A percentile compares a stretch with the other conserved stretches of the same genome.
These are phyloP conservation scores for Populus trichocarpa DNA, from an alignment of 441 rosid genomes.

Conservation along the genomic window DNA sequence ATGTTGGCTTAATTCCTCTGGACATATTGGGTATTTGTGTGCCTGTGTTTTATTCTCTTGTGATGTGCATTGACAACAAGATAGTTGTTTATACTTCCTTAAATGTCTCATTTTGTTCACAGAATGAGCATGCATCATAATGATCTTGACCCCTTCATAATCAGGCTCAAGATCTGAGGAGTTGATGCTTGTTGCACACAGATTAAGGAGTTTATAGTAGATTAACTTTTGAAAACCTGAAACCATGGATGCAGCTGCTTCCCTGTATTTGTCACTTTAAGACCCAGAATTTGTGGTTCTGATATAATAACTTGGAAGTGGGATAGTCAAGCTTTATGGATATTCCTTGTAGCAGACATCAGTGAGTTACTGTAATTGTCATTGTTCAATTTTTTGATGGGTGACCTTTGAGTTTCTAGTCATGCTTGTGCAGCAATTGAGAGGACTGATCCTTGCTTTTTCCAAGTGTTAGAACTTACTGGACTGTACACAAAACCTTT, in stretches of 20 bases:
- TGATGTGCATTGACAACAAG: constrained; percentile 1
- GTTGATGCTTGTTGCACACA: neutral
- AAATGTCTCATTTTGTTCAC: neutral
- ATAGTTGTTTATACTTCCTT: neutral
- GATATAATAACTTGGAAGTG: neutral
- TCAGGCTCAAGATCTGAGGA: neutral
- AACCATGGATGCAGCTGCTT: neutral
- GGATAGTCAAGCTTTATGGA: neutral
- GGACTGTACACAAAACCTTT: too few relatives aligned
- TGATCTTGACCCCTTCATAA: neutral
- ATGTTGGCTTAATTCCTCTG: constrained; percentile 12
- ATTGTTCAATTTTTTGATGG: too few relatives aligned
- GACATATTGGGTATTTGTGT: neutral
- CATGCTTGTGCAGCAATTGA: too few relatives aligned
- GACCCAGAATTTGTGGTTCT: neutral
- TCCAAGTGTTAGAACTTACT: too few relatives aligned
- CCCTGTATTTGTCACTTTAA: neutral
- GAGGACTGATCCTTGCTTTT: too few relatives aligned
- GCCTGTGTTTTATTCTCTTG: constrained; percentile 1
- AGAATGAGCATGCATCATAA: too few relatives aligned
- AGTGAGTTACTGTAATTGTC: too few relatives aligned
- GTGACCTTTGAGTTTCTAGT: too few relatives aligned
- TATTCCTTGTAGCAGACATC: too few relatives aligned
- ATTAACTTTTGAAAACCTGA: constrained; percentile 7
- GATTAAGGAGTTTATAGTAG: neutral